Base-by-base conservation (phyloP, 2,329 filamentous ascomycete genomes). In the Xylariaceae sp. region DNA sequence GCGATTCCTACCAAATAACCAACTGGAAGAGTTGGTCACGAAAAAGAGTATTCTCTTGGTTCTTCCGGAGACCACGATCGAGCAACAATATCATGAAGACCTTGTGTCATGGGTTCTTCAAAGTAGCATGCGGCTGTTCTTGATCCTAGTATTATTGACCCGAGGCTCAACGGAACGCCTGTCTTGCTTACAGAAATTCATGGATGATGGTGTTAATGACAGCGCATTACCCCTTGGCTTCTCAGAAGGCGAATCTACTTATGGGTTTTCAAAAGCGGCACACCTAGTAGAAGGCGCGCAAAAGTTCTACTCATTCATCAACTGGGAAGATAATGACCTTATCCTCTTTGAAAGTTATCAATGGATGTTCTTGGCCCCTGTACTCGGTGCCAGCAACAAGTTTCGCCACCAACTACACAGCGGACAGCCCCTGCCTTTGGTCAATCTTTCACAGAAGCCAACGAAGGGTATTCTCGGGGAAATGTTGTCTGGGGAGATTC, bases 11-110 rank as follows among this genome's bases (percentile, higher is more conserved):
- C 51, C 51, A 20, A 36, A 40, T 36, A 16, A 54, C 40, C 33
- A 40, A 41, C 13, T 54, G 27, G 33, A 50, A 44, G 26, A 54
- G 27, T 41, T 55, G n/a, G 46, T 50, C 2, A 55, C 45, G 33
- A 40, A 36, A 46, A 18, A 45, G 16, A 50, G 6, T 29, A 29
- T 55, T 9, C 35, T 50, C 2, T 42, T 37, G 23, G 35, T n/a
- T 30, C 35, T 55, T 26, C 40, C 36, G 23, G 52, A 55, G 7
- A 50, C 46, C n/a, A 29, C 15, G 21, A 50, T 50, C 18, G 23
- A 48, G 24, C 18, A 46, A 26, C 4, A 29, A 18, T 2, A 36
- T 13, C 27, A 54, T 41, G 39, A 41, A 9, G 51, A 50, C 15
- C 46, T 55, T 29, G 46, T 35, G 13, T 10, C 23, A 50, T 55